phyloP scores from a whole-genome alignment of 2,329 filamentous ascomycete genomes.

The Amesomyces nigricolor region DNA sequence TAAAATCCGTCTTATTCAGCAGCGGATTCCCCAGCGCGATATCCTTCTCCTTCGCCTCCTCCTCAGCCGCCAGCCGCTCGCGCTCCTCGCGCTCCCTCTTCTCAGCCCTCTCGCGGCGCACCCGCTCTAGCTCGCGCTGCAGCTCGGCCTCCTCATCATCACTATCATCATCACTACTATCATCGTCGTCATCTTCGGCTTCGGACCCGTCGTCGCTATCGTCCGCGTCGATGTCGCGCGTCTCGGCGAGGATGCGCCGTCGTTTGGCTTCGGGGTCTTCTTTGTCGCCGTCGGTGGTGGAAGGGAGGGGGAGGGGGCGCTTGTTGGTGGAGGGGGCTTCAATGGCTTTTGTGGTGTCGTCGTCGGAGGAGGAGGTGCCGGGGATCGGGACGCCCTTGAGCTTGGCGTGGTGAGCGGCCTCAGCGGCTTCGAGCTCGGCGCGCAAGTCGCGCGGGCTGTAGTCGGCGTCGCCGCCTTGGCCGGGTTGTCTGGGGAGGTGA shows the following conservation, averaged over 20 bases:
- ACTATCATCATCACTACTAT: conserved; percentile 67
- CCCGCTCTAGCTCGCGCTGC: conserved; percentile 89
- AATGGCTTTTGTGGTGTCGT: conserved; percentile 39
- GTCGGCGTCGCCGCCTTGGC: conserved; percentile 81
- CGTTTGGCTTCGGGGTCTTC: conserved; percentile 78
- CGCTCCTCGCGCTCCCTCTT: conserved; percentile 76
- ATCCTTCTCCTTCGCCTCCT: conserved; percentile 77
- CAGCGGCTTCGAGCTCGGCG: conserved; percentile 82
- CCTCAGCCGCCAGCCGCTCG: conserved; percentile 71
- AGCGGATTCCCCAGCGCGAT: conserved; percentile 91
- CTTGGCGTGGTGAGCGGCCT: conserved; percentile 83
- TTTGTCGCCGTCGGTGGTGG: conserved; percentile 37
- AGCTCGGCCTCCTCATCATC: conserved; percentile 84
- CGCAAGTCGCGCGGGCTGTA: conserved; percentile 67
- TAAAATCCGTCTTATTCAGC: conserved; percentile 82
- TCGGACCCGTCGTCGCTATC: conserved; percentile 43
- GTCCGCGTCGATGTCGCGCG: conserved; percentile 79
- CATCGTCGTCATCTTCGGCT: conserved; percentile 63
- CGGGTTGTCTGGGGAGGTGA: conserved; percentile 56
- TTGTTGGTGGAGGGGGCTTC: conserved; percentile 45
- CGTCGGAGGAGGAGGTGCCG: conserved; percentile 35
- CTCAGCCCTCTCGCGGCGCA: conserved; percentile 78
- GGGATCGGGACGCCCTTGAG: conserved; percentile 57
- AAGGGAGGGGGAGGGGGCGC: conserved; percentile 54
- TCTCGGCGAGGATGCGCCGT: conserved; percentile 79